Base-by-base conservation (phyloP, 768 basidiomycete species). In the Daedaleopsis sinensis region DNA sequence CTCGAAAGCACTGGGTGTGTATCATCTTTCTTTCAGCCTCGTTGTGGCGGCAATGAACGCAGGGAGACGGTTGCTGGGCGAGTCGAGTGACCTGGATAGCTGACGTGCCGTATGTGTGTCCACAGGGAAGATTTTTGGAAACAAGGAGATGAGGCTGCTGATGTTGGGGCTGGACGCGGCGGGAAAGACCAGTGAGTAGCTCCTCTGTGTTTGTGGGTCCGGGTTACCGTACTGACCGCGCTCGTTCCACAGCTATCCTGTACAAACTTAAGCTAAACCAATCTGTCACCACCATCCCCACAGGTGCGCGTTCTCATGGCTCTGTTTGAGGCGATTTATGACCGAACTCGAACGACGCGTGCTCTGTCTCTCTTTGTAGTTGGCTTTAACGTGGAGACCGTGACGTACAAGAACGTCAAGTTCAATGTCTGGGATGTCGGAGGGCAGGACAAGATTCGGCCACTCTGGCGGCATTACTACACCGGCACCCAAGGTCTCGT, bases 211-310 rank as follows among this genome's bases (percentile, higher is more conserved):
- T 21, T 55, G 44, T 48, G 42, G n/a, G 42, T 1, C 39, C 49
- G 27, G 35, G 48, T 32, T 46, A n/a, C 49, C 44, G 36, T 44
- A 44, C 55, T 68, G 52, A 61, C 55, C 46, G 48, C 24, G 37
- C 47, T 52, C 36, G 53, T 55, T 21, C 27, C 46, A 58, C 63
- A 98, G 96, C 96, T 48, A 98, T 98, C 73, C 85, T 98, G 50
- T 98, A 98, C 83, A 98, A 98, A 75, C 89, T 98, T 77, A 98
- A 98, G 80, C 79, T 98, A 75, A 97, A 98, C 78, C 96, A 98
- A 78, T 95, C 93, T 52, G 96, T 98, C 60, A 98, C 96, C 21
- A 98, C 96, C 21, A 98, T 98, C 72, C 96, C 96, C 61, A 98
- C 96, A 61, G 94, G 94, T 90, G 53, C 47, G 47, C 27, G 3